Percentiles rank a stretch among this genome's conserved stretches.
Evolutionary conservation across 2,329 filamentous ascomycete species (phyloP).

Genomic region (Apiospora pterosperma): DNA sequence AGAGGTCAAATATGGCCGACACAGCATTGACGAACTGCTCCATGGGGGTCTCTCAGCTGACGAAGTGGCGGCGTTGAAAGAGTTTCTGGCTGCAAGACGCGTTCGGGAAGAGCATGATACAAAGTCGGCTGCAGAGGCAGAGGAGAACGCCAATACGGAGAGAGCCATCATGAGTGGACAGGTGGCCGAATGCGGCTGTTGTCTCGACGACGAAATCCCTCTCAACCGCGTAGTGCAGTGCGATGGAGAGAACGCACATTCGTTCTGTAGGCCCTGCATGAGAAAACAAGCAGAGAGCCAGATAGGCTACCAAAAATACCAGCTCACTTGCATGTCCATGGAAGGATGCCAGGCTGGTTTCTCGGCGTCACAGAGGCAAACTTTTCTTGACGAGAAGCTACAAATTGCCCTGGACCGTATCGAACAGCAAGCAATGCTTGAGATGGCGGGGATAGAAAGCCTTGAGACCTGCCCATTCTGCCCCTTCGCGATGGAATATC

Average conservation of each 20-base stretch:
- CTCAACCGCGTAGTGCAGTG: slow-evolving; percentile 69
- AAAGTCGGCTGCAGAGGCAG: slow-evolving; percentile 20
- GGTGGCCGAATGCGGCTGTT: slow-evolving; percentile 69
- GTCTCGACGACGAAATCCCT: slow-evolving; percentile 61
- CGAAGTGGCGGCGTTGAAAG: slow-evolving; percentile 32
- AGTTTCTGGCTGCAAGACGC: slow-evolving; percentile 34
- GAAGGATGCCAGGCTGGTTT: slow-evolving; percentile 65
- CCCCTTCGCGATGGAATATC: slow-evolving; percentile 72
- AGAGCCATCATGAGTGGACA: slow-evolving; percentile 45
- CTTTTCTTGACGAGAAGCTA: slow-evolving; percentile 56
- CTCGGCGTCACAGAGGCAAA: slow-evolving; percentile 46
- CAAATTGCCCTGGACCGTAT: slow-evolving; percentile 64
- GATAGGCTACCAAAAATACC: slow-evolving; percentile 66
- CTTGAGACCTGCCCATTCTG: slow-evolving; percentile 80
- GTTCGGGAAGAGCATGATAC: slow-evolving; percentile 24
- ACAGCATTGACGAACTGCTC: slow-evolving; percentile 14
- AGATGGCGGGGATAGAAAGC: slow-evolving; percentile 67
- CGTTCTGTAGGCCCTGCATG: slow-evolving; percentile 69
- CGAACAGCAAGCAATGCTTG: slow-evolving; percentile 67
- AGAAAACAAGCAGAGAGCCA: slow-evolving; percentile 62
- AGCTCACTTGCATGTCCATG: slow-evolving; percentile 67
- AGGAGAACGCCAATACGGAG: slow-evolving; percentile 34
- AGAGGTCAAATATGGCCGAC: slow-evolving; percentile 13
- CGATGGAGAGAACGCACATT: slow-evolving; percentile 53
- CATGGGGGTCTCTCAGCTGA: slow-evolving; percentile 11